Percentiles rank a stretch among this genome's conserved stretches.
These are phyloP conservation scores for Pichia cephalocereana DNA, from an alignment of 805 yeast genomes.

Conservation along the genomic window DNA sequence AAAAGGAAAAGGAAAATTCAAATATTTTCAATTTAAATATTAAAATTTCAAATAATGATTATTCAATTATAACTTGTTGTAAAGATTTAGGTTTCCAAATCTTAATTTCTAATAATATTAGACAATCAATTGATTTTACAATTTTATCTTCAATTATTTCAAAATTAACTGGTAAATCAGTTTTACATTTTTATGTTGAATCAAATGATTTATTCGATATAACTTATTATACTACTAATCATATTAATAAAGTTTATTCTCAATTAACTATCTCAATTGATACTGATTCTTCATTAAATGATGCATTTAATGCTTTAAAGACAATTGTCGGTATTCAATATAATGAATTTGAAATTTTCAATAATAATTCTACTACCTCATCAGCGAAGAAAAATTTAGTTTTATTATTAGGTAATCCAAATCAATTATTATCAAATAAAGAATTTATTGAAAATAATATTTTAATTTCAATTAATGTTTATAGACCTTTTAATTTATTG, in stretches of 20 bases:
- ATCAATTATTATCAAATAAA: conserved; percentile 7
- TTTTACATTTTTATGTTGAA: conserved; percentile 57
- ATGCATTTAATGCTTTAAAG: conserved; percentile 25
- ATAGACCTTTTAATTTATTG: conserved; percentile 64
- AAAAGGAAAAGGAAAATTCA: conserved; percentile 22
- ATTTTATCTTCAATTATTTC: conserved; percentile 53
- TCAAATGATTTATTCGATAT: conserved; percentile 1
- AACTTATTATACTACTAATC: conserved; percentile 7
- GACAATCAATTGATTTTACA: conserved; percentile 46
- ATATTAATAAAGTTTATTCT: conserved; percentile 5
- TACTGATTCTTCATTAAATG: conserved; percentile 17
- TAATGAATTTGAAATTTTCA: conserved; percentile 31
- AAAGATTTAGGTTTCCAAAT: conserved; percentile 60
- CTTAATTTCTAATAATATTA: conserved; percentile 51
- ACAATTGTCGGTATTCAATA: conserved; percentile 23
- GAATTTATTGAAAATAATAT: conserved; percentile 26
- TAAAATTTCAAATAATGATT: conserved; percentile 52
- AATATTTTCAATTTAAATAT: conserved; percentile 49
- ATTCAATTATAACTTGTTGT: conserved; percentile 57
- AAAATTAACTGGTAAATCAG: conserved; percentile 39
- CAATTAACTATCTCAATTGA: no score
- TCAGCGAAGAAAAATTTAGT: conserved; percentile 30
- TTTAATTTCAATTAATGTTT: conserved; percentile 49
- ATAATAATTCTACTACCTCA: conserved; percentile 3
- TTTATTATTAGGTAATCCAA: conserved; percentile 54